Conservation (phyloP, 495 filamentous ascomycete species). For the Tuber microsphaerosporum region DNA sequence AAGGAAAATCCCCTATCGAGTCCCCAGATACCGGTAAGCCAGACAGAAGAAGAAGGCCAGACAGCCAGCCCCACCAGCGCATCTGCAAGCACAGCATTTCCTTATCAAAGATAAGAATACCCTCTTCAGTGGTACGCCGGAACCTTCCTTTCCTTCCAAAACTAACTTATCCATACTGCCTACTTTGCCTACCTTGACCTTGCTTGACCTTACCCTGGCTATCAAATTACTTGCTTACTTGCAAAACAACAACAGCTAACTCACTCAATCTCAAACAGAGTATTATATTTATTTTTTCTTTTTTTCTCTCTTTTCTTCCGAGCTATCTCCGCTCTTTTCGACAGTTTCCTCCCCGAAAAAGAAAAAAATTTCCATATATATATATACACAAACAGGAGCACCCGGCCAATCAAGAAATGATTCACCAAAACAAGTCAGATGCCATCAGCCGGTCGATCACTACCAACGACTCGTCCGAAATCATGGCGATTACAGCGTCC, state of each 20-base stretch:
- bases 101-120: slow-evolving; percentile 6
- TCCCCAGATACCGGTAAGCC: slow-evolving; percentile 5
- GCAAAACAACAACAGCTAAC: slow-evolving; percentile 6
- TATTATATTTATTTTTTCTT: neutral
- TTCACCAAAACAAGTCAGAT: slow-evolving; percentile 1
- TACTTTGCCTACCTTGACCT: neutral
- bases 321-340: neutral
- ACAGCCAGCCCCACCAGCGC: slow-evolving; percentile 3
- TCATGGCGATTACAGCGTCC: slow-evolving; percentile 9
- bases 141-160: slow-evolving; percentile 4
- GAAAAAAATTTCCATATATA: neutral
- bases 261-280: slow-evolving; percentile 1
- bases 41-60: slow-evolving; percentile 3
- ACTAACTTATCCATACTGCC: neutral
- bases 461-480: slow-evolving; percentile 5
- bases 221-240: slow-evolving; percentile 2
- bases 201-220: neutral
- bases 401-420: slow-evolving; percentile 5
- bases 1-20: slow-evolving; percentile 4
- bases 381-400: neutral
- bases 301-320: neutral
- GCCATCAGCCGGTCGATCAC: slow-evolving; percentile 5
- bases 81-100: slow-evolving; percentile 4
- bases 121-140: slow-evolving; percentile 5
- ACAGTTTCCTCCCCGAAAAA: neutral